A percentile compares a stretch with the other conserved stretches of the same genome.
phyloP scores from a whole-genome alignment of 441 rosid genomes.

The Euphorbia corollata region DNA sequence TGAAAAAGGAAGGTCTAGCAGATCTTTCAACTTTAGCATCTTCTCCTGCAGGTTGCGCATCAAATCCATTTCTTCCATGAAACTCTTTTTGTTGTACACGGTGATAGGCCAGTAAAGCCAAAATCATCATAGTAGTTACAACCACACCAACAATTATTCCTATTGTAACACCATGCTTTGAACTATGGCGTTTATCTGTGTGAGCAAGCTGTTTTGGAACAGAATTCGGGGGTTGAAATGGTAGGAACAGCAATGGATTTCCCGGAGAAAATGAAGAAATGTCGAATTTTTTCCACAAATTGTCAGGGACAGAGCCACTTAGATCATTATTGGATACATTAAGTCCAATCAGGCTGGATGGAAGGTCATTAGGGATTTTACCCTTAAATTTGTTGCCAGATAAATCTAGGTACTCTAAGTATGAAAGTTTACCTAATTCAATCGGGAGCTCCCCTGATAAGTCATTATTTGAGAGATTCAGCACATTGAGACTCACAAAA shows the following conservation, averaged over 20 bases:
- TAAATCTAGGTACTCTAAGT: constrained; percentile 70
- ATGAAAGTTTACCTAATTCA: constrained; percentile 62
- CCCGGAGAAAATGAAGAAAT: constrained; percentile 63
- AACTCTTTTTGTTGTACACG: constrained; percentile 59
- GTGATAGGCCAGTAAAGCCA: constrained; percentile 65
- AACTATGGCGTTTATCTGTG: constrained; percentile 26
- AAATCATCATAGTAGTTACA: constrained; percentile 58
- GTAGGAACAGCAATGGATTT: constrained; percentile 39
- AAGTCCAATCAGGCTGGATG: constrained; percentile 44
- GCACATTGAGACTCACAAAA: constrained; percentile 46
- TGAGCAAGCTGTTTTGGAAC: constrained; percentile 13
- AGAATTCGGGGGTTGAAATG: constrained; percentile 25
- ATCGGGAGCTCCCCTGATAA: constrained; percentile 61
- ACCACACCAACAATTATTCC: constrained; percentile 71
- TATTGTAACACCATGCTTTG: constrained; percentile 46
- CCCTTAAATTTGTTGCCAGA: constrained; percentile 70
- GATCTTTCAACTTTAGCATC: constrained; percentile 54
- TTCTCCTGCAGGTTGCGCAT: constrained; percentile 37
- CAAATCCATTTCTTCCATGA: constrained; percentile 50
- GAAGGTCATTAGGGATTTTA: constrained; percentile 56
- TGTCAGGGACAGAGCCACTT: constrained; percentile 58
- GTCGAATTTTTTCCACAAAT: constrained; percentile 42
- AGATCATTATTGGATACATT: constrained; percentile 74
- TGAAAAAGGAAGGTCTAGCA: constrained; percentile 57
- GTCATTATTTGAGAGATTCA: constrained; percentile 60